Conservation (phyloP, 1,139 yeast genomes). For the Suhomyces panamericanus region DNA sequence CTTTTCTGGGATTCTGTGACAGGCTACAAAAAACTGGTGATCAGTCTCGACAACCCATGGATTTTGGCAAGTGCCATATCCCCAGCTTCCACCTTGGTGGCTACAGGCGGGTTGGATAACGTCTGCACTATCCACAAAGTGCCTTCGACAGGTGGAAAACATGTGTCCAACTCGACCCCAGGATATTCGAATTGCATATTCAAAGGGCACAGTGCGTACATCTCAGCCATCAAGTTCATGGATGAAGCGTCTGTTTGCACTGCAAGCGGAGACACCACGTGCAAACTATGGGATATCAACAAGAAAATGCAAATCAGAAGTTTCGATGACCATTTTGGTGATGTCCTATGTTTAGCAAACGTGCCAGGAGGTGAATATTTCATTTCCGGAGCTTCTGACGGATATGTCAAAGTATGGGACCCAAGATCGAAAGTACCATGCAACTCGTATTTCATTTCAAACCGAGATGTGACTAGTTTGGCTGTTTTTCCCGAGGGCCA, state of each 20-base stretch:
- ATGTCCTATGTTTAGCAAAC: slow-evolving; percentile 52
- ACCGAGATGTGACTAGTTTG: slow-evolving; percentile 66
- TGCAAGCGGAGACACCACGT: slow-evolving; percentile 82
- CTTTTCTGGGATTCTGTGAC: slow-evolving; percentile 80
- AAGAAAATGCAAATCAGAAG: slow-evolving; percentile 56
- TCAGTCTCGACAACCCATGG: slow-evolving; percentile 73
- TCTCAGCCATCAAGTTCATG: slow-evolving; percentile 71
- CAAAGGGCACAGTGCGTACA: slow-evolving; percentile 82
- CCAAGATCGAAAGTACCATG: slow-evolving; percentile 52
- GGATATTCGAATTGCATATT: slow-evolving; percentile 44
- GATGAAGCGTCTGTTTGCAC: slow-evolving; percentile 58
- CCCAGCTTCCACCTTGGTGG: slow-evolving; percentile 63
- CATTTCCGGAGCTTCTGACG: slow-evolving; percentile 76
- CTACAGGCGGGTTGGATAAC: slow-evolving; percentile 84
- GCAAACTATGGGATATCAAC: slow-evolving; percentile 76
- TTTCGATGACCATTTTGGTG: slow-evolving; percentile 78
- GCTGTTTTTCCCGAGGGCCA: slow-evolving; percentile 72
- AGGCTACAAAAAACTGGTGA: slow-evolving; percentile 70
- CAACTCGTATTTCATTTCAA: slow-evolving; percentile 61
- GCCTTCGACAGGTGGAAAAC: neutral
- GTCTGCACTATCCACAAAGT: slow-evolving; percentile 68
- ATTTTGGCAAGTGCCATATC: slow-evolving; percentile 74
- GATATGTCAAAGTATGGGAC: slow-evolving; percentile 75
- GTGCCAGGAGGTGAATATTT: slow-evolving; percentile 38
- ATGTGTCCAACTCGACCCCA: neutral